Conservation (phyloP, 306 rosid species). For the Lathyrus oleraceus region DNA sequence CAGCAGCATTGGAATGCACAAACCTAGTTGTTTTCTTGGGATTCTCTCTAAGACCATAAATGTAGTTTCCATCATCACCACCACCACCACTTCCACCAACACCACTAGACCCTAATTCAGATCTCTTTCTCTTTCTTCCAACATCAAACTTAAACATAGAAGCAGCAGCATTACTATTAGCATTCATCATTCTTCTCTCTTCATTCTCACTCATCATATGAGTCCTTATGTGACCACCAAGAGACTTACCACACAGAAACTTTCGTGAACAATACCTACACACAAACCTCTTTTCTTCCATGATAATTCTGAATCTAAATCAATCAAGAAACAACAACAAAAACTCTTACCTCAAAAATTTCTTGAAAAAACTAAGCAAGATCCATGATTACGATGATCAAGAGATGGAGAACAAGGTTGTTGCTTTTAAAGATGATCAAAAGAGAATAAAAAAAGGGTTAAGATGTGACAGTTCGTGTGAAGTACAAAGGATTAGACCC, state of each 20-base stretch:
- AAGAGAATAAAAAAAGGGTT: conserved; percentile 49
- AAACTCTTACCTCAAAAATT: conserved; percentile 44
- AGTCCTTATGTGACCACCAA: conserved; percentile 81
- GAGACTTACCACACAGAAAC: conserved; percentile 71
- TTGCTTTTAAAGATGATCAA: conserved; percentile 40
- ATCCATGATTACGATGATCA: conserved; percentile 38
- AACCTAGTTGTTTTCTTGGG: conserved; percentile 75
- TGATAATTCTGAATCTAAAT: conserved; percentile 29
- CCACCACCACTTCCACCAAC: background rate
- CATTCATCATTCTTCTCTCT: conserved; percentile 11
- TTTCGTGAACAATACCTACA: conserved; percentile 73
- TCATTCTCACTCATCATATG: conserved; percentile 57
- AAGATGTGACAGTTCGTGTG: conserved; percentile 71
- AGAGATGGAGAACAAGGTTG: conserved; percentile 55
- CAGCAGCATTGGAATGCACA: conserved; percentile 46
- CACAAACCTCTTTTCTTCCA: conserved; percentile 58
- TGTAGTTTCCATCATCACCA: conserved; percentile 37
- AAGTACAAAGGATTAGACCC: conserved; percentile 76
- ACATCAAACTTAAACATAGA: conserved; percentile 42
- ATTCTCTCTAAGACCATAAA: conserved; percentile 70
- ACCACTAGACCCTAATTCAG: conserved; percentile 48
- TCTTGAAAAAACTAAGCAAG: conserved; percentile 39
- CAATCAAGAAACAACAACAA: conserved; percentile 16
- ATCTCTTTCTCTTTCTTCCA: conserved; percentile 51
- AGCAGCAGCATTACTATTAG: conserved; percentile 34